Evolutionary conservation across 179 eudicot genomes (phyloP), one percentile per base, ranked within the genome.

Genomic region (Patellifolia procumbens): DNA sequence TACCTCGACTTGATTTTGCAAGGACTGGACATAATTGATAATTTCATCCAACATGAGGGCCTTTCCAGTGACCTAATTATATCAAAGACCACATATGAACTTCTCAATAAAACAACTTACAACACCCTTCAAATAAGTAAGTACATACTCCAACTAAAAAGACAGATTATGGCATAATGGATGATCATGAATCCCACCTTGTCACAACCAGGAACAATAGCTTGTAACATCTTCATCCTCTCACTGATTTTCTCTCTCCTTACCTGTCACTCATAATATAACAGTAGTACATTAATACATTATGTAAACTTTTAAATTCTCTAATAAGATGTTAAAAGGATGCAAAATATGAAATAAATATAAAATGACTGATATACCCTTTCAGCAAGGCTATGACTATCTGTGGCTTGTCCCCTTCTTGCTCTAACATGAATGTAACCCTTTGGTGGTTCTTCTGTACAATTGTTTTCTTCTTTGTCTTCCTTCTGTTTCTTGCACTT

Each of bases 11-110:
- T 91, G 96, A 76, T 84, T 81, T 81, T 91, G 96, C 42, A 91
- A 87, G 73, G 94, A 91, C 53, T 89, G 93, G 63, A 92, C 91
- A 87, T 92, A 91, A 77, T 86, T 88, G 67, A 91, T 91, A 0
- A 91, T 92, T 74, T 92, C 97, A 79, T 92, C 97, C 96, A 92
- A 87, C 96, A 92, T 88, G 66, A 87, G 89, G 89, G 97, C 96
- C 96, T 92, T 92, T 58, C 96, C 97, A 81, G 90, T 88, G 45
- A 89, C 94, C 97, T 92, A 78, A 39, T n/a, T 71, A 63, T 73
- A 17, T 76, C 83, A 77, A 64, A 76, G 74, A 85, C 68, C 20
- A 74, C 89, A 83, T 78, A 80, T 81, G 80, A 83, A 72, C 32
- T n/a, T 72, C 65, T 72, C 19, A 78, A 43, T 64, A 11, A 69